Percentiles rank a stretch among this genome's conserved stretches.
These are phyloP conservation scores for Avena insularis DNA, from an alignment of 176 grass and related monocot species.

Conservation along the genomic window DNA sequence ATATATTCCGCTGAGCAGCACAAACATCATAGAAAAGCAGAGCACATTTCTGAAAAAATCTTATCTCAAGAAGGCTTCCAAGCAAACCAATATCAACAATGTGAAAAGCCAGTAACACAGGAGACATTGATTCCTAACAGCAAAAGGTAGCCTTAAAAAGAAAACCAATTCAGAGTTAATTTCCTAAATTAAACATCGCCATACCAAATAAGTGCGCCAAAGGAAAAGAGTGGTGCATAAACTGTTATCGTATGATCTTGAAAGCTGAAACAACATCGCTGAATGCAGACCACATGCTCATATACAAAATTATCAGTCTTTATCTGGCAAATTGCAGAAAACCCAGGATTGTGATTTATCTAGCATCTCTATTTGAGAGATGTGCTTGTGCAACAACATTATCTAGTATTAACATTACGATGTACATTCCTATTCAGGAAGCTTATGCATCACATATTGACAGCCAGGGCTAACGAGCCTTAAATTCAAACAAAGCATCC, in stretches of 20 bases:
- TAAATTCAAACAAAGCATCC: slow-evolving; percentile 14
- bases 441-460: slow-evolving; percentile 3
- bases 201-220: slow-evolving; percentile 11
- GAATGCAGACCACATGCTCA: slow-evolving; percentile 17
- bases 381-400: slow-evolving; percentile 12
- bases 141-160: background rate
- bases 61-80: background rate
- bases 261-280: slow-evolving; percentile 15
- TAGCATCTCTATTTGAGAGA: background rate
- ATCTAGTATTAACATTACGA: slow-evolving; percentile 20
- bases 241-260: slow-evolving; percentile 1
- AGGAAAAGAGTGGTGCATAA: slow-evolving; percentile 10
- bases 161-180: background rate
- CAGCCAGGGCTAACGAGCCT: background rate
- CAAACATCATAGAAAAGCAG: slow-evolving; percentile 14
- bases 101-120: slow-evolving; percentile 17
- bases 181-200: background rate
- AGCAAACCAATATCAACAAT: slow-evolving; percentile 18
- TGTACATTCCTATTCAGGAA: slow-evolving; percentile 6
- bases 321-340: slow-evolving; percentile 4
- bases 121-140: slow-evolving; percentile 5
- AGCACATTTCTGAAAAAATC: slow-evolving; percentile 18
- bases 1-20: slow-evolving; percentile 22
- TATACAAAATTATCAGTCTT: slow-evolving; percentile 18
- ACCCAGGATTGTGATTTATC: slow-evolving; percentile 20